phyloP scores from a whole-genome alignment of 805 yeast genomes.

The Starmerella davenportii region DNA sequence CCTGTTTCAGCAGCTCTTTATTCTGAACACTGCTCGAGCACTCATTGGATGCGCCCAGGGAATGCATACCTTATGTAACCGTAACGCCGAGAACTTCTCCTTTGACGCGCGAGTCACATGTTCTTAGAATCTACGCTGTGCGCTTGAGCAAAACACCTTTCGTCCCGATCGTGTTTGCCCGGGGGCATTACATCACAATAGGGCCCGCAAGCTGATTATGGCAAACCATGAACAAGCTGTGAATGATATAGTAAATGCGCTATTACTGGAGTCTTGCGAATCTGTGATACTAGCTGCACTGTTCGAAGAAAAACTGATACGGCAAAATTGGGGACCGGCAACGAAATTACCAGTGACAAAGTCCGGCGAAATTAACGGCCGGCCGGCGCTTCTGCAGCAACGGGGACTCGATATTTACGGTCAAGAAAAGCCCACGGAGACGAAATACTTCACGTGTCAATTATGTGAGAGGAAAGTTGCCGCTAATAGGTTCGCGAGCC shows the following conservation, averaged over 20 bases:
- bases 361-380: conserved; percentile 13
- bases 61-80: no score
- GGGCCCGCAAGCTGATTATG: no score
- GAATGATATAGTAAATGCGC: conserved; percentile 9
- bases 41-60: no score
- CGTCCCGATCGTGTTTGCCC: no score
- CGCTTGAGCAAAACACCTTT: no score
- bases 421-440: conserved; percentile 29
- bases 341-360: conserved; percentile 11
- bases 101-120: no score
- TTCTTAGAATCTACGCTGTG: no score
- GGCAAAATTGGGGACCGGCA: conserved; percentile 22
- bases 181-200: no score
- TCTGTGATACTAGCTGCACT: conserved; percentile 23
- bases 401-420: conserved; percentile 28
- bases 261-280: conserved; percentile 21
- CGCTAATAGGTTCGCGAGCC: conserved; percentile 84
- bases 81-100: no score
- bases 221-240: conserved; percentile 4
- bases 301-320: conserved; percentile 20
- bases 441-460: conserved; percentile 53
- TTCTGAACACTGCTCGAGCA: no score
- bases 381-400: conserved; percentile 12
- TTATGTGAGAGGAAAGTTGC: conserved; percentile 77
- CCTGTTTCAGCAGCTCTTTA: no score